Base-by-base conservation (phyloP, 164 flowering plant species). In the Cinnamomum chago region DNA sequence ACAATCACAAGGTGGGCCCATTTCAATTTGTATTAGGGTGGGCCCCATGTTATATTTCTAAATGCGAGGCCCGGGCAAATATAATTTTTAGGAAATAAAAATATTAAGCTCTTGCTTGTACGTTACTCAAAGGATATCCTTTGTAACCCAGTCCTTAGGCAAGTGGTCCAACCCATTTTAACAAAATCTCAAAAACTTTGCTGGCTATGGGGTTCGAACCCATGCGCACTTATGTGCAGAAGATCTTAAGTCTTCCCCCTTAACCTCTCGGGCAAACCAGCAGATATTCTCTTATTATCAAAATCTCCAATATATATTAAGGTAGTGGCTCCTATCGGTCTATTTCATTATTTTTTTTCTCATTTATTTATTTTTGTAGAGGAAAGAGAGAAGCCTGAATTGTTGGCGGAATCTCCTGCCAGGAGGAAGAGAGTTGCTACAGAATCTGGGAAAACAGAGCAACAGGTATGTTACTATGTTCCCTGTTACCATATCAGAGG, bases 361-460 rank as follows among this genome's bases (percentile, higher is more conserved):
- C 25, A 22, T 47, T 69, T 50, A 18, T 69, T 22, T 22, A 5
- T 55, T 2, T 50, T 77, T 80, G 73, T 88, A 95, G 99, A 93
- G 96, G 99, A 95, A 82, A 90, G 96, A 82, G 98, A 93, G 82
- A 87, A 90, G 66, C 99, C 98, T 78, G 98, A 93, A 80, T 78
- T 95, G 65, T 78, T 95, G 79, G 98, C 98, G 20, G 96, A 95
- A 82, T 93, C 99, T 33, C 89, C 94, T 73, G 85, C 7, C 0
- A 84, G 95, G 83, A 90, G 99, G 77, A 95, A 93, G 81, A 82
- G 97, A 83, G 80, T 95, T 72, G 99, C 99, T 72, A 80, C 83
- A 78, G 98, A 85, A 2, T 95, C 98, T 68, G 98, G 96, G 65
- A 92, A 88, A 84, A 90, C 96, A 10, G 99, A 93, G 83, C 96